phyloP scores from a whole-genome alignment of 352 stramenopile genomes.

The Globisporangium canariense region DNA sequence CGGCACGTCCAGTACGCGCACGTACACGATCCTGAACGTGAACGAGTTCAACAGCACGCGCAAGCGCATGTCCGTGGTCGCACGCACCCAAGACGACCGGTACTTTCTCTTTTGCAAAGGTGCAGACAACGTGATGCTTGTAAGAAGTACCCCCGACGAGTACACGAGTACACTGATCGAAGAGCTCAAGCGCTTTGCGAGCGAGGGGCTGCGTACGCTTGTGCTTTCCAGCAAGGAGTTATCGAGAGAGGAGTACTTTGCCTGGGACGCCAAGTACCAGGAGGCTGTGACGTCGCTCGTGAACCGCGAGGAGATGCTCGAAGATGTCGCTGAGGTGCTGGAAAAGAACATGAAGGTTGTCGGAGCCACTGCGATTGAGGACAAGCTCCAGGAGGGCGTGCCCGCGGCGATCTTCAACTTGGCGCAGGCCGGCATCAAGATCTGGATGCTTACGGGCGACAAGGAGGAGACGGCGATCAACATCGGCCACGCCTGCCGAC shows the following conservation, averaged over 20 bases:
- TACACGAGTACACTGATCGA: constrained; percentile 32
- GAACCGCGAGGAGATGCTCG: constrained; percentile 55
- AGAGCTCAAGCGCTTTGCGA: constrained; percentile 75
- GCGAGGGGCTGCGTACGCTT: constrained; percentile 82
- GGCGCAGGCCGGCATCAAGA: constrained; percentile 88
- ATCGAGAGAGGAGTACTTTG: constrained; percentile 47
- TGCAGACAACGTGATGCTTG: constrained; percentile 85
- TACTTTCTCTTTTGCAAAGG: constrained; percentile 76
- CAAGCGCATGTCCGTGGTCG: constrained; percentile 98
- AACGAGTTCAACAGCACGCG: constrained; percentile 90
- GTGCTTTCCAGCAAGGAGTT: constrained; percentile 68
- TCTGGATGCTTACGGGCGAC: constrained; percentile 95
- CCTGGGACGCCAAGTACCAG: constrained; percentile 64
- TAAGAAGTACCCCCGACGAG: constrained; percentile 35
- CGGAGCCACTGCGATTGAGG: constrained; percentile 91
- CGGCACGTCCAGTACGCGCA: constrained; percentile 20
- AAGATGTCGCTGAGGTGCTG: constrained; percentile 51
- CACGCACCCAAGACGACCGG: constrained; percentile 47
- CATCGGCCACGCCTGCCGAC: constrained; percentile 75
- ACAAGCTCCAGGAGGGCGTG: constrained; percentile 91
- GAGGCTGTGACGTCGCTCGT: constrained; percentile 52
- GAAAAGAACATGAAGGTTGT: constrained; percentile 80
- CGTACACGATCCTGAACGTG: constrained; percentile 73
- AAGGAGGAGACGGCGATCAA: constrained; percentile 95
- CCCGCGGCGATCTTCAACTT: constrained; percentile 84